Conservation (phyloP, 257 asterid species). For the Catharanthus roseus region DNA sequence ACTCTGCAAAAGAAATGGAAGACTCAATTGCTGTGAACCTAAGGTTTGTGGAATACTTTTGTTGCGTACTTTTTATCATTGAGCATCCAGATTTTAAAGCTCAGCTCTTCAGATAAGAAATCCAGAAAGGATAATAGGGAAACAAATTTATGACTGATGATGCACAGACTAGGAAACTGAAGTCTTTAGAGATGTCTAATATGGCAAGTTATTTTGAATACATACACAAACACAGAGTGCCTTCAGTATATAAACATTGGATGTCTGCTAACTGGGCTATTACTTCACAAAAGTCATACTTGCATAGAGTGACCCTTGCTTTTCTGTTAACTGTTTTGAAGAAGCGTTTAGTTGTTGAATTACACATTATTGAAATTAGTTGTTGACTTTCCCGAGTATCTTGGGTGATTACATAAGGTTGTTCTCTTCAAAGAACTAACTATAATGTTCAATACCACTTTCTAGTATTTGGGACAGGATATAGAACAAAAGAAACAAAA, state of each 20-base stretch:
- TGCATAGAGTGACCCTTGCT: neutral
- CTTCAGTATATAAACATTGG: neutral
- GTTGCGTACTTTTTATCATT: neutral
- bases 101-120: neutral
- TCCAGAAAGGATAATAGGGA: neutral
- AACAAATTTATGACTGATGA: neutral
- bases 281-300: neutral
- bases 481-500: neutral
- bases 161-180: neutral
- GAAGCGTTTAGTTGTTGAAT: neutral
- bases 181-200: neutral
- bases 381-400: neutral
- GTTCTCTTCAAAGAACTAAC: neutral
- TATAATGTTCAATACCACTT: neutral
- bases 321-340: neutral
- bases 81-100: neutral
- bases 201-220: neutral
- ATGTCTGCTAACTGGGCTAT: neutral
- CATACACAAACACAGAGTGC: neutral
- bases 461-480: neutral
- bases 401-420: neutral
- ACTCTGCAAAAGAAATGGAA: slow-evolving; percentile 99
- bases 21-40: slow-evolving; percentile 97
- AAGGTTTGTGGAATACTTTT: slow-evolving; percentile 43
- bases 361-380: neutral